These are phyloP conservation scores for Fonsecaea pugnacius DNA, from an alignment of 2,329 filamentous ascomycete genomes.

Conservation along the genomic window DNA sequence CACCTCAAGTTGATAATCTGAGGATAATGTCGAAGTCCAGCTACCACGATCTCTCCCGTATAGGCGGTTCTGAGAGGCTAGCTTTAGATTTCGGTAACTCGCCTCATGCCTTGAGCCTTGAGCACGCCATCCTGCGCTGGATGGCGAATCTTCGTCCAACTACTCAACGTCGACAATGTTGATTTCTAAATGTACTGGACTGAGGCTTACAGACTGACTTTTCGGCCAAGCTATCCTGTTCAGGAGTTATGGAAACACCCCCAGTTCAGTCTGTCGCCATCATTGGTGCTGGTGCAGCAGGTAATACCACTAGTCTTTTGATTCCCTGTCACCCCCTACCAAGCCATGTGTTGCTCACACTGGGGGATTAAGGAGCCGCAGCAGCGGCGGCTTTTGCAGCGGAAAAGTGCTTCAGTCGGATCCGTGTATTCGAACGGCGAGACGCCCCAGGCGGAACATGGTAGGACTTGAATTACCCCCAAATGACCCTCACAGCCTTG, in stretches of 20 bases:
- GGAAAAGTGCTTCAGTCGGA: slow-evolving; percentile 42
- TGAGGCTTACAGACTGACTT: not conserved
- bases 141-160: slow-evolving; percentile 7
- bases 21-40: not conserved
- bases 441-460: slow-evolving; percentile 45
- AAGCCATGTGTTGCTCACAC: not conserved
- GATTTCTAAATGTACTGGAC: not conserved
- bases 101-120: not conserved
- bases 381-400: slow-evolving; percentile 44
- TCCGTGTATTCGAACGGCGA: slow-evolving; percentile 44
- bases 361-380: slow-evolving; percentile 39
- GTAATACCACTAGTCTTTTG: slow-evolving; percentile 3
- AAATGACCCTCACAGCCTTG: not conserved
- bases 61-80: not conserved
- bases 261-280: slow-evolving; percentile 18
- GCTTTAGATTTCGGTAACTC: not conserved
- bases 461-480: slow-evolving; percentile 29
- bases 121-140: slow-evolving; percentile 11
- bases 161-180: not conserved
- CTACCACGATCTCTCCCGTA: not conserved
- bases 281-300: slow-evolving; percentile 17
- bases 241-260: not conserved
- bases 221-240: not conserved
- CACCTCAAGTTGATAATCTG: not conserved
- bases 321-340: not conserved